A percentile compares a stretch with the other conserved stretches of the same genome.
These are phyloP conservation scores for Lindgomyces ingoldianus DNA, from an alignment of 495 filamentous ascomycete genomes.

Conservation along the genomic window DNA sequence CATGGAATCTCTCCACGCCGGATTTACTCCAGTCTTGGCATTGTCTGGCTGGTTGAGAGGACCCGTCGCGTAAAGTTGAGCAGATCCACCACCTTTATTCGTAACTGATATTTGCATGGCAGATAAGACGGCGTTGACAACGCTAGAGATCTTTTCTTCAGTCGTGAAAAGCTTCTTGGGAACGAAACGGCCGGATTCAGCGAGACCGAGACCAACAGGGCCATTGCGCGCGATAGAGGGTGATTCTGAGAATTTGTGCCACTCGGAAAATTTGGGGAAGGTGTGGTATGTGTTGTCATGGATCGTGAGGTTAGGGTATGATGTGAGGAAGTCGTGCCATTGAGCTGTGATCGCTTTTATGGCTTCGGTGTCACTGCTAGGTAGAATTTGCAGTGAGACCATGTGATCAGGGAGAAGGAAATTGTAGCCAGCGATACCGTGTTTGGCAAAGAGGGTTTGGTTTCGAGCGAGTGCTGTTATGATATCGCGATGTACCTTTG, in stretches of 20 bases:
- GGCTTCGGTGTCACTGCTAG: conserved; percentile 13
- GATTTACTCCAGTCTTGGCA: conserved; percentile 29
- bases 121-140: conserved; percentile 28
- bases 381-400: conserved; percentile 28
- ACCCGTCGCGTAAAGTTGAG: conserved; percentile 35
- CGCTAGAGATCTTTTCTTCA: not conserved
- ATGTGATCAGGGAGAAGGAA: conserved; percentile 32
- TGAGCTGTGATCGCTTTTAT: conserved; percentile 25
- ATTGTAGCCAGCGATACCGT: conserved; percentile 33
- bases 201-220: conserved; percentile 29
- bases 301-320: conserved; percentile 28
- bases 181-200: conserved; percentile 29
- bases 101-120: conserved; percentile 29
- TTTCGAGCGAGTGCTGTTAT: conserved; percentile 26
- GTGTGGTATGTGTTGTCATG: conserved; percentile 23
- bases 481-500: conserved; percentile 27
- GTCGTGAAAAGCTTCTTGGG: conserved; percentile 23
- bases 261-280: conserved; percentile 29
- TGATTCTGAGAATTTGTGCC: conserved; percentile 17
- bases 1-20: conserved; percentile 25
- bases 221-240: conserved; percentile 32
- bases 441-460: conserved; percentile 19
- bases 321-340: conserved; percentile 33
- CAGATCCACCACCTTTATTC: conserved; percentile 13
- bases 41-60: conserved; percentile 33